Conservation (phyloP, 441 rosid genomes). For the Populus hybrid region DNA sequence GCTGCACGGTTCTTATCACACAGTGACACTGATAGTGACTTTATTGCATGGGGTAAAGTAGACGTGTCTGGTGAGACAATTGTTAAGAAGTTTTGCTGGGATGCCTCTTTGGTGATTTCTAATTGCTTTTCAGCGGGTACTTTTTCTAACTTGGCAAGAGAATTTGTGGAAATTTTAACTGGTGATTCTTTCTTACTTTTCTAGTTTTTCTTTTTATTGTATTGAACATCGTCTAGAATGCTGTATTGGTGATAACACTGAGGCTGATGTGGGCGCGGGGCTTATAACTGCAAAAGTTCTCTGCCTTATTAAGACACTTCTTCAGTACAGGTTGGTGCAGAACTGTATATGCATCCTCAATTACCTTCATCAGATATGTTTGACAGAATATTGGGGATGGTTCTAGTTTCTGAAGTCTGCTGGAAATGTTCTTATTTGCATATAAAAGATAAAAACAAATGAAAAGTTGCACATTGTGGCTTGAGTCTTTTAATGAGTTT, state of each 20-base stretch:
- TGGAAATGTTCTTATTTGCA: neutral
- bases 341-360: neutral
- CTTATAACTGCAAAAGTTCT: slow-evolving; percentile 48
- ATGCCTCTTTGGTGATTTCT: slow-evolving; percentile 45
- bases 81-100: slow-evolving; percentile 45
- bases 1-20: slow-evolving; percentile 64
- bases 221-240: slow-evolving; percentile 28
- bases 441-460: neutral
- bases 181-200: slow-evolving; percentile 2
- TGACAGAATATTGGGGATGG: neutral
- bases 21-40: slow-evolving; percentile 45
- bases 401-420: neutral
- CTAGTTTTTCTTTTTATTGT: slow-evolving; percentile 7
- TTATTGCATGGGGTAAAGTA: slow-evolving; percentile 42
- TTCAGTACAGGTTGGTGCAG: slow-evolving; percentile 59
- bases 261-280: slow-evolving; percentile 43
- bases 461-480: neutral
- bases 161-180: slow-evolving; percentile 4
- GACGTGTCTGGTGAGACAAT: slow-evolving; percentile 36
- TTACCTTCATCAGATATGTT: slow-evolving; percentile 1
- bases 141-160: slow-evolving; percentile 13
- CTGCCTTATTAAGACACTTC: slow-evolving; percentile 67
- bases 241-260: slow-evolving; percentile 35
- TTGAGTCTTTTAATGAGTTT: neutral
- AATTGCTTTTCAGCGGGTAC: slow-evolving; percentile 56